Base-by-base conservation (phyloP, 352 stramenopile genomes). In the Pythium myriotylum region DNA sequence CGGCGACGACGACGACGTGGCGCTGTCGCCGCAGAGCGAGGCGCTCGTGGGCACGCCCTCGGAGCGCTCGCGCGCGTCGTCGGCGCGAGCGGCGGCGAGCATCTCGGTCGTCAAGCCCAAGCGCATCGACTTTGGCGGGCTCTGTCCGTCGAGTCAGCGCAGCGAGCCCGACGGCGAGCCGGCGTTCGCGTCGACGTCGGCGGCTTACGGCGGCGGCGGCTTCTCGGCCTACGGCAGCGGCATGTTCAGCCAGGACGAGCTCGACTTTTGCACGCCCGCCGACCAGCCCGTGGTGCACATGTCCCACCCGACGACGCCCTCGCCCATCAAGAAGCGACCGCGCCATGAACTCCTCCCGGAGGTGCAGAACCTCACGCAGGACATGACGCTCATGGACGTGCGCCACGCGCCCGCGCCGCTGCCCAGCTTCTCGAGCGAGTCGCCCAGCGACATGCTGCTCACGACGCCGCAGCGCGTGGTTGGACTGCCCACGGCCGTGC, bases 251-350 rank as follows among this genome's bases (percentile, higher is more conserved):
- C 86, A 95, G 53, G 84, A 95, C 68, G 83, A 91, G 16, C 72
- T 93, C 64, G 86, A 95, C 69, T 95, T 92, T 72, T 77, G 89
- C 35, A 95, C 86, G 49, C 86, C 86, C 17, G 67, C 85, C 57
- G 86, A 95, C 65, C 86, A 95, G 57, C 86, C 86, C 1, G 84
- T 95, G 33, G 74, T 93, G 55, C 84, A 83, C 12, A 66, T 95
- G 43, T 95, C 86, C 20, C 85, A 93, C 47, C 84, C 86, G 9
- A 91, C 81, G 49, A 92, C 86, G 32, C 86, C 86, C 17, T 93
- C 86, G 27, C 86, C 86, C 7, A 68, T 95, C 22, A 93, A 93
- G 57, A 95, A 95, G 41, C 72, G 84, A 12, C 73, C 74, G 50
- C 79, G 86, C 4, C 60, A 57, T 3, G 63, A 82, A n/a, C 66